phyloP scores from a whole-genome alignment of 1,284 basidiomycete species.

The Xerocomus cyaneibrunnescens region DNA sequence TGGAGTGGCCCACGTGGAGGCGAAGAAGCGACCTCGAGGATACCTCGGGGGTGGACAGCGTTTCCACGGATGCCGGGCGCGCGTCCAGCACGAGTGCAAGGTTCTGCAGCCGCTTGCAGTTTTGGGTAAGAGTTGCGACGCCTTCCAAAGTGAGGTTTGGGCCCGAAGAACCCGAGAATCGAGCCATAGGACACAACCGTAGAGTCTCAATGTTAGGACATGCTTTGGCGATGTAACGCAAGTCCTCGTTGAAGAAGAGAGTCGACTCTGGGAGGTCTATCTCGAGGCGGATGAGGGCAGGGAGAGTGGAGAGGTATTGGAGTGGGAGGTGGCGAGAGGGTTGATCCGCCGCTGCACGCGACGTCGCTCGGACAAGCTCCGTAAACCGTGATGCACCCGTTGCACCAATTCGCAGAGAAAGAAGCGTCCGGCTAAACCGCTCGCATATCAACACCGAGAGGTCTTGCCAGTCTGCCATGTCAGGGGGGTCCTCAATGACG shows the following conservation, averaged over 20 bases:
- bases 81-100: conserved; percentile 65
- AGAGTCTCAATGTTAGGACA: conserved; percentile 67
- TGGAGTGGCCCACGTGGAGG: conserved; percentile 71
- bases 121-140: conserved; percentile 54
- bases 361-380: conserved; percentile 65
- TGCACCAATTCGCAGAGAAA: conserved; percentile 58
- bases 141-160: conserved; percentile 57
- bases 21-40: conserved; percentile 65
- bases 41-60: conserved; percentile 44
- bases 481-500: conserved; percentile 72
- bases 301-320: conserved; percentile 54
- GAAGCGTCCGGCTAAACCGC: conserved; percentile 56
- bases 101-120: conserved; percentile 61
- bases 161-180: conserved; percentile 52
- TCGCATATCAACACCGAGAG: conserved; percentile 61
- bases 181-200: conserved; percentile 62
- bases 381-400: conserved; percentile 61
- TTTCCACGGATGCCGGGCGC: conserved; percentile 44
- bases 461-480: conserved; percentile 69
- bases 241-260: conserved; percentile 58
- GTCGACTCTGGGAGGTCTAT: conserved; percentile 74
- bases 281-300: conserved; percentile 56
- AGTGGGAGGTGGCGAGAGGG: conserved; percentile 57
- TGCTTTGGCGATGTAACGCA: conserved; percentile 54
- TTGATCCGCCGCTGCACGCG: conserved; percentile 54